Base-by-base conservation (phyloP, 2,329 filamentous ascomycete genomes). In the Alternaria sp. region DNA sequence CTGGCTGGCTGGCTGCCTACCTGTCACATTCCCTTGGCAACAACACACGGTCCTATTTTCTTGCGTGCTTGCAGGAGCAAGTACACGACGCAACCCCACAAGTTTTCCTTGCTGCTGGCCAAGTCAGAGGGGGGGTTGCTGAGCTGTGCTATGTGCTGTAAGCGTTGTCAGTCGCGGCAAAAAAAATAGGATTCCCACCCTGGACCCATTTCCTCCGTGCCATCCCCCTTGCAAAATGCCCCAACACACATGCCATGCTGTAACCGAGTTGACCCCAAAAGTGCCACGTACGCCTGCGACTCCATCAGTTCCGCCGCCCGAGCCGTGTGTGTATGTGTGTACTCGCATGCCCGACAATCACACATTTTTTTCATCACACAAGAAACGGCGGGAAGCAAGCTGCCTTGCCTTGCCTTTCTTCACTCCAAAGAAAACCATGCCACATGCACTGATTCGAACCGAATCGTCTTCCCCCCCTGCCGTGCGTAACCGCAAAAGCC, bases 161-260 rank as follows among this genome's bases (percentile, higher is more conserved):
- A 26, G 37, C 49, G 37, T 13, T 51, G 49, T 51, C 26, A 28
- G 37, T 40, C 26, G 17, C 49, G 49, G 37, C 37, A 40, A 57
- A 57, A 57, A 17, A 17, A 17, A 17, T 17, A 17, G 54, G 54
- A 54, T 46, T 48, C 21, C 17, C 34, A 46, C 49, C 49, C 49
- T 48, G 54, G 54, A 57, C 54, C 54, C 54, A 57, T 57, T 57
- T 57, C 54, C 51, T 57, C 54, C 54, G 49, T 53, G 49, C 53
- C 45, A 51, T 55, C 45, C 49, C 45, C 49, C 45, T 46, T 39
- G 44, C 36, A 42, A 24, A 42, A 24, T n/a, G 37, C 37, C 24
- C 21, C 37, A 40, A 40, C 50, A 52, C 37, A 33, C 50, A 44
- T 44, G 29, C 21, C 37, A 14, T 42, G 28, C 44, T 50, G 42